Evolutionary conservation across 352 stramenopile species (phyloP).

Genomic region (Pythium apleroticum): DNA sequence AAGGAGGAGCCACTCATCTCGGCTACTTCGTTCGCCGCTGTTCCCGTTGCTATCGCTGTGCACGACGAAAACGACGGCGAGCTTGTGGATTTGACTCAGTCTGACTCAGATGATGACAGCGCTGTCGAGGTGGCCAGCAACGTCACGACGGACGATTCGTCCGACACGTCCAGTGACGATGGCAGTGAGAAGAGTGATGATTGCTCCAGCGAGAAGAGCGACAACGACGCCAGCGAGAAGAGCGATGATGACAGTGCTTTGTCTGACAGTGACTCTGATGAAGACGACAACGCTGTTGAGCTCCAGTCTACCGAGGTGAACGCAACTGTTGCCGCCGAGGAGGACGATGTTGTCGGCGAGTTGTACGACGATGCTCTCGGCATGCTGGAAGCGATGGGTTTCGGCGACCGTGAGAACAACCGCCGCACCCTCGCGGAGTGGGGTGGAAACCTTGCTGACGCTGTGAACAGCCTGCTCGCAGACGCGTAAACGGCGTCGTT

Average conservation of each 20-base stretch:
- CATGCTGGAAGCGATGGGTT: slow-evolving; percentile 63
- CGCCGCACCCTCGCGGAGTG: slow-evolving; percentile 39
- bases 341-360: slow-evolving; percentile 23
- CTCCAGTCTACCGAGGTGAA: neutral
- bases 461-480: slow-evolving; percentile 49
- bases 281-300: neutral
- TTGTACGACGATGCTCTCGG: slow-evolving; percentile 43
- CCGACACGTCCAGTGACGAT: slow-evolving; percentile 1
- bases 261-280: neutral
- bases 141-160: slow-evolving; percentile 8
- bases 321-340: neutral
- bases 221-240: neutral
- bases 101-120: slow-evolving; percentile 17
- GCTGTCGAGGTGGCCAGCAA: slow-evolving; percentile 13
- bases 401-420: slow-evolving; percentile 49
- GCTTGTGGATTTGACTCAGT: slow-evolving; percentile 14
- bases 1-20: slow-evolving; percentile 12
- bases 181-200: neutral
- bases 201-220: neutral
- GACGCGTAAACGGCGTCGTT: slow-evolving; percentile 21
- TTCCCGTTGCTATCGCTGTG: neutral
- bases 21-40: neutral
- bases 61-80: slow-evolving; percentile 17
- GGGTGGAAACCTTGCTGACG: slow-evolving; percentile 47
- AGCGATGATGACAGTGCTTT: slow-evolving; percentile 5